Percentiles rank a stretch among this genome's conserved stretches.
Evolutionary conservation across 331 rosid species (phyloP).

Genomic region (Telfairia occidentalis): DNA sequence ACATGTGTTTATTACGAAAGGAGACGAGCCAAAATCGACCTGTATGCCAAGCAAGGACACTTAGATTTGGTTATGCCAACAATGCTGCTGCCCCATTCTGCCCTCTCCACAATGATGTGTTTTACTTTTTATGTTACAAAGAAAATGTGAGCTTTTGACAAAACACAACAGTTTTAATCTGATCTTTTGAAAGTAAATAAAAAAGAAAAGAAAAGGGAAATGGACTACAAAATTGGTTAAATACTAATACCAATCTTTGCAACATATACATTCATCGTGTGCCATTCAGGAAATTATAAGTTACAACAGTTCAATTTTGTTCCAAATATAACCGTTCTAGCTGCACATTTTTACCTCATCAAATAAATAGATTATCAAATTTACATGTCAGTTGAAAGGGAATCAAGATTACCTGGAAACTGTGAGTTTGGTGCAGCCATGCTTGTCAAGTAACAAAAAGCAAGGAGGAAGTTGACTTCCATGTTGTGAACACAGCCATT

Average conservation of each 20-base stretch:
- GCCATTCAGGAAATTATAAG: background rate
- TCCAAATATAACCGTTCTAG: background rate
- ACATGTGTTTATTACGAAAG: background rate
- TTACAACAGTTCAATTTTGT: background rate
- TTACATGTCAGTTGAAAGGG: conserved; percentile 33
- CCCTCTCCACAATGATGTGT: background rate
- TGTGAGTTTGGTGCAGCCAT: conserved; percentile 23
- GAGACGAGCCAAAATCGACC: background rate
- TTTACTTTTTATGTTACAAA: background rate
- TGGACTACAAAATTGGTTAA: background rate
- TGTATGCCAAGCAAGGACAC: background rate
- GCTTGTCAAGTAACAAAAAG: conserved; percentile 24
- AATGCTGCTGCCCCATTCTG: background rate
- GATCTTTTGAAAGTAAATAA: background rate
- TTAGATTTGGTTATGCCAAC: background rate
- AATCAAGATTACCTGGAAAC: conserved; percentile 20
- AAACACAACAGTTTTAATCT: background rate
- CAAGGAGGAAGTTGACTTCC: conserved; percentile 15
- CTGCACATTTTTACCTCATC: conserved; percentile 19
- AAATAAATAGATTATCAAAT: conserved; percentile 25
- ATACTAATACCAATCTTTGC: conserved; percentile 1
- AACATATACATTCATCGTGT: conserved; percentile 7
- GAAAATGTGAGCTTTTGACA: background rate
- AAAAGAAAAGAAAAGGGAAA: background rate
- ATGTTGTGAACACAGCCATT: background rate